phyloP scores from a whole-genome alignment of 1,284 basidiomycete genomes.

The Anthracocystis walkeri region DNA sequence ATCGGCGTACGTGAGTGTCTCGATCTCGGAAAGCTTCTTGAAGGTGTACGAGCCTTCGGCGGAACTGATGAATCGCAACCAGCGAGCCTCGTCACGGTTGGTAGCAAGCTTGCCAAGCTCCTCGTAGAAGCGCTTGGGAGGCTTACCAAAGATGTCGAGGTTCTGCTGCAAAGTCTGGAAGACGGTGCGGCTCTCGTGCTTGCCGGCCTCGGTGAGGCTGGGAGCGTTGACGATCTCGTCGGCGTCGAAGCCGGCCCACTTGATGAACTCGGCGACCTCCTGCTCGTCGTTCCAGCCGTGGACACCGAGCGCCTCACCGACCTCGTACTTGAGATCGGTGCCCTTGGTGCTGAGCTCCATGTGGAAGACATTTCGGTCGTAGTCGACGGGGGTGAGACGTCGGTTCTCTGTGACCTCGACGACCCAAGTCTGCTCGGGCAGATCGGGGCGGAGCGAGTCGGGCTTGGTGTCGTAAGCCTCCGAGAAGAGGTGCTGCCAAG shows the following conservation, averaged over 20 bases:
- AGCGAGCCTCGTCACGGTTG: conserved; percentile 79
- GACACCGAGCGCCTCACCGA: conserved; percentile 95
- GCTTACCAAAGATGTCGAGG: conserved; percentile 94
- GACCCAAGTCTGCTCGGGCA: conserved; percentile 90
- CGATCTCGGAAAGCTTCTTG: conserved; percentile 93
- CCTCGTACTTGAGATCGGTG: conserved; percentile 92
- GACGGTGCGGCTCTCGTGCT: conserved; percentile 83
- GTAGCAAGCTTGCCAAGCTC: conserved; percentile 84
- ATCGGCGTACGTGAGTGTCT: conserved; percentile 94
- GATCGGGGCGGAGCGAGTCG: conserved; percentile 77
- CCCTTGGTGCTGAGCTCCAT: conserved; percentile 92
- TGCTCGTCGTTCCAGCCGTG: conserved; percentile 96
- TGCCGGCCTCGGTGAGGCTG: conserved; percentile 70
- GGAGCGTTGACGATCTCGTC: conserved; percentile 85
- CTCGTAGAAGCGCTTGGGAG: conserved; percentile 94
- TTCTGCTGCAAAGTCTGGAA: conserved; percentile 96
- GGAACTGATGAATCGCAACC: conserved; percentile 90
- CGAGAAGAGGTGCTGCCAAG: conserved; percentile 69
- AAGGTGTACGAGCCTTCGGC: conserved; percentile 91
- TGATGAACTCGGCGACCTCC: conserved; percentile 89
- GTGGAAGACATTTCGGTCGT: conserved; percentile 99
- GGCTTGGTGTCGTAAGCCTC: conserved; percentile 66
- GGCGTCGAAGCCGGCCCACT: conserved; percentile 89
- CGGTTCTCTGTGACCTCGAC: conserved; percentile 93
- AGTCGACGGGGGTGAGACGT: conserved; percentile 91